phyloP scores from a whole-genome alignment of 495 filamentous ascomycete genomes.

The Elasticomyces elasticus region DNA sequence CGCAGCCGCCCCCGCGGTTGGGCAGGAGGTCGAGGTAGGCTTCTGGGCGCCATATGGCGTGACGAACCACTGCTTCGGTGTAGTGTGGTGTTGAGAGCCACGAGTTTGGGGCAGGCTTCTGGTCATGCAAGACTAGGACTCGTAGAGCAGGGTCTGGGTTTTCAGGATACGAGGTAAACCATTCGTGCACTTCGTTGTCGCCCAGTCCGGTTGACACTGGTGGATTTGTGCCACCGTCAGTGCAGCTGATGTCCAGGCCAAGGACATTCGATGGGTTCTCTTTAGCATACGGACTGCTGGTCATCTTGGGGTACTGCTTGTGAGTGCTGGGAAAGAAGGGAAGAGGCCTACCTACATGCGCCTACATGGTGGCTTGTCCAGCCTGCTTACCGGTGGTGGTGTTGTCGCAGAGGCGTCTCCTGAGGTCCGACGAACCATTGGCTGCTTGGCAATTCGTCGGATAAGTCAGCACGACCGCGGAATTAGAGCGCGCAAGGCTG shows the following conservation, averaged over 20 bases:
- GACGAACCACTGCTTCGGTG: neutral
- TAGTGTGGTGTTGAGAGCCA: neutral
- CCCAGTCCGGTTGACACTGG: neutral
- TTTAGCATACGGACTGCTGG: neutral
- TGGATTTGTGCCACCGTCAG: neutral
- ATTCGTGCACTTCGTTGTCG: neutral
- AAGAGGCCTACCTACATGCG: too few species aligned
- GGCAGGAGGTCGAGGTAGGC: neutral
- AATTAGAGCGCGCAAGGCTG: too few species aligned
- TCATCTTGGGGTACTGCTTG: too few species aligned
- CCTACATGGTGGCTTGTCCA: too few species aligned
- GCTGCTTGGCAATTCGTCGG: too few species aligned
- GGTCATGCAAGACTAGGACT: neutral
- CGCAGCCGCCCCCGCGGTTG: neutral
- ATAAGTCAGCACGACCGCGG: too few species aligned
- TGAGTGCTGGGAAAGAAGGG: too few species aligned
- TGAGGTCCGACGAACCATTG: too few species aligned
- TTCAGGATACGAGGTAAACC: neutral
- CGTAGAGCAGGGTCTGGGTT: neutral
- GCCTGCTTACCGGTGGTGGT: too few species aligned
- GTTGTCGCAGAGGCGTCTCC: too few species aligned
- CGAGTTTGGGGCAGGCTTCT: neutral
- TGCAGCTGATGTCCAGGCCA: neutral
- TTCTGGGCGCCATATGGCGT: constrained; percentile 6
- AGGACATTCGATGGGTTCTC: neutral